These are phyloP conservation scores for Solanum sitiens DNA, from an alignment of 257 asterid species.

Conservation along the genomic window DNA sequence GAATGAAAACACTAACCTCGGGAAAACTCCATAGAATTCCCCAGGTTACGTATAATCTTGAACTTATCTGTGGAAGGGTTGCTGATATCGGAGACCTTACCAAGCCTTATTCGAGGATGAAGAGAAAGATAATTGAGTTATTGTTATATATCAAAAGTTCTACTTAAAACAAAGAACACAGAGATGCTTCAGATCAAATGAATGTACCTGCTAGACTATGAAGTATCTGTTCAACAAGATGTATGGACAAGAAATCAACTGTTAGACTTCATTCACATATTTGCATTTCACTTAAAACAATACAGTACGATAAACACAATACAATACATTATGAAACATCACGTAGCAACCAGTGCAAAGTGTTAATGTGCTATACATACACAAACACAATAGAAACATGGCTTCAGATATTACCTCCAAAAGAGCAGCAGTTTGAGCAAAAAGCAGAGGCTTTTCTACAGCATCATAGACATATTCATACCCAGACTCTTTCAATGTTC, in stretches of 20 bases:
- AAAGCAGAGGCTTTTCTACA: slow-evolving; percentile 60
- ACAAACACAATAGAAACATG: not conserved
- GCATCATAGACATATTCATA: slow-evolving; percentile 52
- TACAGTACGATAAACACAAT: not conserved
- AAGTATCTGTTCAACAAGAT: slow-evolving; percentile 20
- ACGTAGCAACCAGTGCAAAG: not conserved
- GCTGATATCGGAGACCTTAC: slow-evolving; percentile 87
- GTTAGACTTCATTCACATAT: not conserved
- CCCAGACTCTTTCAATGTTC: slow-evolving; percentile 19
- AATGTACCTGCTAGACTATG: slow-evolving; percentile 32
- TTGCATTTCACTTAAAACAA: not conserved
- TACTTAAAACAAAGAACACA: not conserved
- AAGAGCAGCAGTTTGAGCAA: slow-evolving; percentile 75
- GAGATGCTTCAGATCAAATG: not conserved
- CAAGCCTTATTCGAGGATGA: slow-evolving; percentile 21
- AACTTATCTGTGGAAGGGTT: slow-evolving; percentile 76
- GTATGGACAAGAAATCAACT: not conserved
- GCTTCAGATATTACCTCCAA: not conserved
- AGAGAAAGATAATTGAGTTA: not conserved
- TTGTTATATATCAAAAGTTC: not conserved
- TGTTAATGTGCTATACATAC: not conserved
- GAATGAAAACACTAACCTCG: slow-evolving; percentile 22
- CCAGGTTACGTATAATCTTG: slow-evolving; percentile 77
- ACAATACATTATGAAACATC: no score
- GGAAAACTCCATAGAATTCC: slow-evolving; percentile 87